Evolutionary conservation across 176 grass and related monocot genomes (phyloP).

Genomic region (Urochloa ruziziensis): DNA sequence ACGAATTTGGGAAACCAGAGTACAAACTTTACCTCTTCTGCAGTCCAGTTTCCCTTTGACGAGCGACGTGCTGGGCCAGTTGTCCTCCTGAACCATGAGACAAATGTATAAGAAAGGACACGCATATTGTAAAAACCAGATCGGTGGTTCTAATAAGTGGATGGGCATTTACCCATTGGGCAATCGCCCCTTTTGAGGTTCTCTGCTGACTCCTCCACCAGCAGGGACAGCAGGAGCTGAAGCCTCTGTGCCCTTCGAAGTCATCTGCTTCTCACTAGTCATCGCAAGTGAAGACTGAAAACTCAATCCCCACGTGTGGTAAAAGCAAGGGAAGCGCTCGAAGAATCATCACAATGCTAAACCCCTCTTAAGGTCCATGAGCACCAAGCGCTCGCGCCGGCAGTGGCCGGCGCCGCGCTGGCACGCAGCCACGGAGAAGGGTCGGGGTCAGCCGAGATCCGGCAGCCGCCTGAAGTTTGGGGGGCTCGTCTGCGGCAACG

Average conservation of each 20-base stretch:
- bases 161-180: constrained; percentile 46
- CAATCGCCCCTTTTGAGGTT: constrained; percentile 29
- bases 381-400: background rate
- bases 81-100: constrained; percentile 50
- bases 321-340: constrained; percentile 10
- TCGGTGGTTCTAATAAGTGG: background rate
- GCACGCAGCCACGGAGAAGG: too few relatives aligned
- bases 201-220: constrained; percentile 30
- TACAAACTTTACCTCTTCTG: constrained; percentile 60
- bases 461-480: too few relatives aligned
- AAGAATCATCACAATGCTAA: constrained; percentile 44
- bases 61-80: constrained; percentile 84
- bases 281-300: constrained; percentile 39
- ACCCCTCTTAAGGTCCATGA: background rate
- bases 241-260: constrained; percentile 31
- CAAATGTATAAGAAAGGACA: constrained; percentile 10
- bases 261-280: constrained; percentile 35
- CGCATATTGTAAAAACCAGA: constrained; percentile 16
- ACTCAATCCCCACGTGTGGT: constrained; percentile 32
- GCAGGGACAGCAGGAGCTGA: constrained; percentile 30
- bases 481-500: too few relatives aligned
- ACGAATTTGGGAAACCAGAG: background rate
- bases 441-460: constrained; percentile 34
- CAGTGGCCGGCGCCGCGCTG: too few relatives aligned
- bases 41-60: constrained; percentile 85